Evolutionary conservation across 2,329 filamentous ascomycete species (phyloP), one percentile per base, ranked within the genome.

Genomic region (Curvularia hawaiiensis): DNA sequence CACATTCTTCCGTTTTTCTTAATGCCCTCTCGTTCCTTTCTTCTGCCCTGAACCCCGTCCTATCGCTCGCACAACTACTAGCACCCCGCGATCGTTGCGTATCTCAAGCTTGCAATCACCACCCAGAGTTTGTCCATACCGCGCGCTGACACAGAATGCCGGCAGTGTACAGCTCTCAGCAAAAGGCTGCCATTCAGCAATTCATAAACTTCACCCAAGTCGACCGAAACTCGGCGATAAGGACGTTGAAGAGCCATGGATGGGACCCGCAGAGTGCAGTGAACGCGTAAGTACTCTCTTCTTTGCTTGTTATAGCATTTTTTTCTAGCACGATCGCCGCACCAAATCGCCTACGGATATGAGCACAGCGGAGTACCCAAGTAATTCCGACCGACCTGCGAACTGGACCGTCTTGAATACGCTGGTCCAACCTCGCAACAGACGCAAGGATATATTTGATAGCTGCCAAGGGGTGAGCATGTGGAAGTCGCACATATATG

Each of bases 211-310:
- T 83, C 61, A 81, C 80, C 4, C 70, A 77, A 48, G 61, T 76
- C 43, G 80, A 83, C 59, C 75, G 77, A 62, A 79, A 70, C 43
- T 77, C 75, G 16, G 80, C 80, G 24, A 72, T 77, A 52, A 64
- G 80, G 68, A 54, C 78, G 54, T 73, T 83, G 44, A 81, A 80
- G 66, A 75, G 73, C 58, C 69, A 78, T 58, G 75, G 72, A 49
- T 83, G 80, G 80, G 79, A 81, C 61, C 64, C 75, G 24, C 67
- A 78, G 39, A 67, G 66, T 16, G 80, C 80, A 31, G 74, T 81
- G 26, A 81, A 82, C 64, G 69, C 73, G 80, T 83, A 77, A 73
- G 79, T 80, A 50, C 26, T 33, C 43, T 31, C 45, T 53, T 56
- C 56, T 52, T 52, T 54, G 47, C 44, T 35, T 54, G 35, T 3